Base-by-base conservation (phyloP, 2,329 filamentous ascomycete genomes). In the Arthrinium puccinioides region DNA sequence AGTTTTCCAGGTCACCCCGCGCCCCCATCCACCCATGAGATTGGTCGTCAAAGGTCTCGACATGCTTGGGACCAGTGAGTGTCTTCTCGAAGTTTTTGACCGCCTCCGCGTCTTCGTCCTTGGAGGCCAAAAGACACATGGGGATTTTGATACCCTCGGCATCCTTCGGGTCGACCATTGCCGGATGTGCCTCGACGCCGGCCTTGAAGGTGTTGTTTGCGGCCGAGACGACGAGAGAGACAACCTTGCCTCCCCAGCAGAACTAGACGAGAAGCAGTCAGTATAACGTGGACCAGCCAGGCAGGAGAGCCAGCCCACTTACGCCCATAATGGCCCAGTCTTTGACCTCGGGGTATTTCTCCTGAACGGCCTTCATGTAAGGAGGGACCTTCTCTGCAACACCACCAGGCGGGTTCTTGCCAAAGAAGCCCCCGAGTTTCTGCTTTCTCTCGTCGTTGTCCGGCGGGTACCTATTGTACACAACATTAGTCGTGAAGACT, bases 21-120 rank as follows among this genome's bases (percentile, higher is more conserved):
- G 82, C 80, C 2, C 76, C 78, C 82, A 85, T 86, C 79, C 80
- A 86, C 30, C 82, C 82, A 59, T 86, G 82, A 52, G 79, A 70
- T 68, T 83, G 81, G 50, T 77, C 77, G 18, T 51, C 49, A 51
- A 83, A 85, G n/a, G 57, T 77, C 64, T 85, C 79, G 37, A 83
- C 71, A 44, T 79, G 69, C 51, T 78, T 76, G 40, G 72, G 60
- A 3, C 63, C 70, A 20, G 60, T 63, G 36, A 84, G 65, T 9
- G 62, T 63, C n/a, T 63, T 56, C 53, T 74, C 66, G 44, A 76
- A 79, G 53, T 74, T 64, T 55, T 74, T 62, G 27, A 81, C 72
- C 26, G 67, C 67, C 4, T 73, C 70, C 0, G 56, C 62, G 4
- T 64, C 55, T 64, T 85, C 78, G 46, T 86, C 82, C 51, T 72